These are phyloP conservation scores for Cystoisospora suis DNA, from an alignment of 169 alveolate genomes.

Conservation along the genomic window DNA sequence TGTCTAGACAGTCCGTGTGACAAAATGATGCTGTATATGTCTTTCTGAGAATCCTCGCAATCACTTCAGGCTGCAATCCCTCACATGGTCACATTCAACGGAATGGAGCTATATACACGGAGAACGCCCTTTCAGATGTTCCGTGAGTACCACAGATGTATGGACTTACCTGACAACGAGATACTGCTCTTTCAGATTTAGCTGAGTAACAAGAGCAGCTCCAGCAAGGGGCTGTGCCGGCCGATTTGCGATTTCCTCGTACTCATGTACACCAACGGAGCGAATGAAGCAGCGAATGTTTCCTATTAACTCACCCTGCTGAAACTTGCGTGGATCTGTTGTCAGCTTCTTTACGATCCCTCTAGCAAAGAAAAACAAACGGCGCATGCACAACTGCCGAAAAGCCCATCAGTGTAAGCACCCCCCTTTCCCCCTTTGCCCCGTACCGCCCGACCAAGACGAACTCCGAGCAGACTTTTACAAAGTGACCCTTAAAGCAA, in stretches of 20 bases:
- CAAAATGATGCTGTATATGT: too few relatives aligned
- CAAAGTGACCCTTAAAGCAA: too few relatives aligned
- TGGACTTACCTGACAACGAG: conserved; percentile 66
- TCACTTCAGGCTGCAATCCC: too few relatives aligned
- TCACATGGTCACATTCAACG: too few relatives aligned
- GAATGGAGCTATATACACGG: too few relatives aligned
- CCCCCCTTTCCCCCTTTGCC: not conserved
- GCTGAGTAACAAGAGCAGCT: conserved; percentile 74
- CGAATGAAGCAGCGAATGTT: conserved; percentile 71
- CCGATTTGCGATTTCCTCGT: conserved; percentile 67
- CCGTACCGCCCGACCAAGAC: too few relatives aligned
- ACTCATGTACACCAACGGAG: conserved; percentile 69
- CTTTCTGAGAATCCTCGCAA: too few relatives aligned
- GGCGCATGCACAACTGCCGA: not conserved
- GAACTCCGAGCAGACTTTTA: too few relatives aligned
- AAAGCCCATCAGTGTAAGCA: not conserved
- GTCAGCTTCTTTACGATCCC: conserved; percentile 72
- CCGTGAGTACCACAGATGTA: too few relatives aligned
- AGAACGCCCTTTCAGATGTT: too few relatives aligned
- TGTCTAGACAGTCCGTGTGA: too few relatives aligned
- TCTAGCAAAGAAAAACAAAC: not conserved
- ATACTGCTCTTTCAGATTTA: conserved; percentile 69
- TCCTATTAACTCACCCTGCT: conserved; percentile 73
- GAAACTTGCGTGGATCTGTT: conserved; percentile 64
- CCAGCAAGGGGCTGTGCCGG: conserved; percentile 70